Evolutionary conservation across 2,329 filamentous ascomycete species (phyloP).

Genomic region (Aspergillus piperis): DNA sequence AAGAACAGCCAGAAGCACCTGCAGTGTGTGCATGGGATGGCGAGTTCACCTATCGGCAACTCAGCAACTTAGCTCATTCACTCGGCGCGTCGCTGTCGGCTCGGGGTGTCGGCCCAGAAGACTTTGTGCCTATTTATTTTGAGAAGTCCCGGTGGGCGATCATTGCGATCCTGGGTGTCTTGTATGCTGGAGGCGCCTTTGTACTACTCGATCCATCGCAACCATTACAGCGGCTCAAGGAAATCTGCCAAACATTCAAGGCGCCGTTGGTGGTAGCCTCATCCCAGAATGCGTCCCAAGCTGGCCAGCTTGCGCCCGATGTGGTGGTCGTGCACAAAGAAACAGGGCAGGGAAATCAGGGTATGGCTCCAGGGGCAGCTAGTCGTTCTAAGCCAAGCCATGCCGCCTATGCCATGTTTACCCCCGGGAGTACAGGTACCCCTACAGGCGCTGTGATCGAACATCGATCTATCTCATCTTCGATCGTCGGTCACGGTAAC

Average conservation of each 20-base stretch:
- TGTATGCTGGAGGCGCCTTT: neutral
- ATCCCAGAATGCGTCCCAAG: neutral
- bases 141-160: neutral
- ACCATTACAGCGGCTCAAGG: neutral
- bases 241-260: neutral
- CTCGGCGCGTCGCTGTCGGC: neutral
- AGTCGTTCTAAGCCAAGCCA: neutral
- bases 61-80: neutral
- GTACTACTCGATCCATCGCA: neutral
- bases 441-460: neutral
- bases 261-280: neutral
- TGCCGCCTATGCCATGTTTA: neutral
- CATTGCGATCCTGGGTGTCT: neutral
- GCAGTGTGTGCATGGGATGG: slow-evolving; percentile 2
- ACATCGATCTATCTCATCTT: neutral
- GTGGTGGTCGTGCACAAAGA: too few species aligned
- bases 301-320: too few species aligned
- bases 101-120: neutral
- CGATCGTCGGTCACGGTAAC: neutral
- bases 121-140: neutral
- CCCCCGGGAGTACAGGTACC: neutral
- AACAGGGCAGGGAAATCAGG: neutral
- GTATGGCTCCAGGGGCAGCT: neutral
- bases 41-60: neutral
- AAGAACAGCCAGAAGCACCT: neutral